These are phyloP conservation scores for Alternaria arbusti DNA, from an alignment of 2,329 filamentous ascomycete species.

Conservation along the genomic window DNA sequence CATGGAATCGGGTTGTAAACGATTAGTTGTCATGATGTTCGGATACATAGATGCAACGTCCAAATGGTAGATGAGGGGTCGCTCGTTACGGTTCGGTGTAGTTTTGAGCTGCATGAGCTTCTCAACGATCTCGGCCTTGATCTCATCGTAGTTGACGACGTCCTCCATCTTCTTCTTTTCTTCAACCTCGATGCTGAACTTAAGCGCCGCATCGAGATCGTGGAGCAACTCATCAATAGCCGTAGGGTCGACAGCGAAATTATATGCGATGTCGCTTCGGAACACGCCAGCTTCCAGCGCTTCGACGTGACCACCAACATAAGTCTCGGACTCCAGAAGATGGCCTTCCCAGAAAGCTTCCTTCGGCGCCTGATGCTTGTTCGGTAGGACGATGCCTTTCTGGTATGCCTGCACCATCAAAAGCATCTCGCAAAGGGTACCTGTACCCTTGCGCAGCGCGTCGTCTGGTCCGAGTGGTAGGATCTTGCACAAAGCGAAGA, in stretches of 20 bases:
- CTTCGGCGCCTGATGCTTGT: slow-evolving; percentile 90
- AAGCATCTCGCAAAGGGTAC: slow-evolving; percentile 98
- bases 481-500: slow-evolving; percentile 98
- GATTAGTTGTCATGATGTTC: slow-evolving; percentile 99
- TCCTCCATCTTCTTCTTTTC: slow-evolving; percentile 61
- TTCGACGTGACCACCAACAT: slow-evolving; percentile 97
- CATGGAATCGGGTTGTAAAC: slow-evolving; percentile 98
- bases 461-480: slow-evolving; percentile 92
- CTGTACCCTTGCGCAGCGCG: slow-evolving; percentile 91
- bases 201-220: slow-evolving; percentile 86
- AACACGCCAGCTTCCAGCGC: slow-evolving; percentile 99
- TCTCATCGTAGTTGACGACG: slow-evolving; percentile 60
- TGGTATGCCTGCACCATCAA: slow-evolving; percentile 98
- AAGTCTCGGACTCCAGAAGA: slow-evolving; percentile 93
- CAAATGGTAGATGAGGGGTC: slow-evolving; percentile 94
- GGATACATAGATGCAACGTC: slow-evolving; percentile 99
- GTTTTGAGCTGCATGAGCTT: slow-evolving; percentile 75
- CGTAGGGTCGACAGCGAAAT: slow-evolving; percentile 86
- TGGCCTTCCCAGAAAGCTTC: slow-evolving; percentile 98
- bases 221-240: slow-evolving; percentile 87
- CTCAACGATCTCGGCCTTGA: slow-evolving; percentile 80
- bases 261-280: slow-evolving; percentile 90
- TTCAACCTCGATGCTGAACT: slow-evolving; percentile 71
- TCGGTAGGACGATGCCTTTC: slow-evolving; percentile 88
- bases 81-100: slow-evolving; percentile 83